Evolutionary conservation across 768 basidiomycete genomes (phyloP).

Genomic region (Cyathus striatus): DNA sequence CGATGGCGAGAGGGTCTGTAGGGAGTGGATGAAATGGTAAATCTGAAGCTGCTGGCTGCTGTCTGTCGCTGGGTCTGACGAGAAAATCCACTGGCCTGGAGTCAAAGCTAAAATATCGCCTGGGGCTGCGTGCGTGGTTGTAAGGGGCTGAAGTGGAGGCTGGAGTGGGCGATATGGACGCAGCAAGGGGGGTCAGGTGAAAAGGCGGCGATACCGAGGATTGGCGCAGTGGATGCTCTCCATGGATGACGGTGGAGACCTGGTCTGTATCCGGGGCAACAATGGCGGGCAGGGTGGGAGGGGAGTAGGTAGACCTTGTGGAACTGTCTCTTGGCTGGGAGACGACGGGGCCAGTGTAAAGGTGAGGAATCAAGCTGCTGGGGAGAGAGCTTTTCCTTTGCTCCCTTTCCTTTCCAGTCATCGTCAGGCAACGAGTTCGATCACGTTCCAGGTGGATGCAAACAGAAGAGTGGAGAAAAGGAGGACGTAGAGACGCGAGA

Average conservation of each 20-base stretch:
- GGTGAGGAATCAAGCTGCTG: constrained; percentile 42
- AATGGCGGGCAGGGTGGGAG: constrained; percentile 8
- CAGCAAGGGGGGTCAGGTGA: neutral
- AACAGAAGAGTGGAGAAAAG: neutral
- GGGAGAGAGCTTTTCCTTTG: constrained; percentile 44
- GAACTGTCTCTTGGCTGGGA: constrained; percentile 19
- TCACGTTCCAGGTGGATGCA: neutral
- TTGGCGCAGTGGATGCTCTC: constrained; percentile 2
- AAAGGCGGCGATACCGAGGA: neutral
- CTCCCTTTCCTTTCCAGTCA: constrained; percentile 19
- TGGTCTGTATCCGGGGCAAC: neutral
- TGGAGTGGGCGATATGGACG: neutral
- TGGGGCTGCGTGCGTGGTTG: neutral
- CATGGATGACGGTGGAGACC: neutral
- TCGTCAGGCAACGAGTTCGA: constrained; percentile 8
- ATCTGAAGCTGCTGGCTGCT: neutral
- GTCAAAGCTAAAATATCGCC: neutral
- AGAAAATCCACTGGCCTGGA: neutral
- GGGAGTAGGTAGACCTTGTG: constrained; percentile 18
- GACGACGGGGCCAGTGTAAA: constrained; percentile 29
- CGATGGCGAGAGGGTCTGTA: neutral
- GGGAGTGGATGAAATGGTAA: neutral
- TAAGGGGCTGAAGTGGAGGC: neutral
- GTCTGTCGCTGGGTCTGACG: neutral
- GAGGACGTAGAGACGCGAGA: neutral